Evolutionary conservation across 1,139 yeast genomes (phyloP).

Genomic region (Scheffersomyces stambukii): DNA sequence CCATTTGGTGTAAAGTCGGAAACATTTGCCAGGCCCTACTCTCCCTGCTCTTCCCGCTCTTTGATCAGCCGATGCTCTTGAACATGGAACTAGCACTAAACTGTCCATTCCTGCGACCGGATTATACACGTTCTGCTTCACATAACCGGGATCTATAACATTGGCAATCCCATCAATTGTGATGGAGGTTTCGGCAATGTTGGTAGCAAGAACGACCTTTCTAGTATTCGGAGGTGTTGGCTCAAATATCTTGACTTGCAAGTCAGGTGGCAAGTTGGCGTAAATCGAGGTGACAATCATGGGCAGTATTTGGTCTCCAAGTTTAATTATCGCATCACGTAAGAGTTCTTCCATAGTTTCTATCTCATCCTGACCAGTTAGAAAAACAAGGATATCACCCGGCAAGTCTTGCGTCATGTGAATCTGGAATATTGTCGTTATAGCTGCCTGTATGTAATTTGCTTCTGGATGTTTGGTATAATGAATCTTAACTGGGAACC

Average conservation of each 20-base stretch:
- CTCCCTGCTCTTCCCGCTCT: constrained; percentile 98
- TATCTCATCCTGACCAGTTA: constrained; percentile 94
- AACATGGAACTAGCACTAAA: constrained; percentile 78
- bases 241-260: constrained; percentile 78
- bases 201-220: constrained; percentile 90
- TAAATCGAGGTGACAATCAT: constrained; percentile 83
- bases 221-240: constrained; percentile 78
- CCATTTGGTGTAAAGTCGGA: constrained; percentile 82
- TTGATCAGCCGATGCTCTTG: constrained; percentile 93
- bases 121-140: constrained; percentile 80
- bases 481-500: constrained; percentile 83
- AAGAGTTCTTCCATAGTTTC: constrained; percentile 75
- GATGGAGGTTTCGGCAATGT: constrained; percentile 94
- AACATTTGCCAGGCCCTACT: constrained; percentile 95
- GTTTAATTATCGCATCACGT: constrained; percentile 56
- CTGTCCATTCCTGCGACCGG: constrained; percentile 89
- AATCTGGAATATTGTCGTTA: constrained; percentile 73
- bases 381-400: constrained; percentile 88
- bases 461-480: constrained; percentile 89
- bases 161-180: constrained; percentile 89
- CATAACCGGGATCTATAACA: constrained; percentile 92
- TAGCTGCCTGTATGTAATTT: constrained; percentile 83
- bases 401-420: constrained; percentile 62
- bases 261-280: constrained; percentile 83
- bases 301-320: constrained; percentile 58